phyloP scores from a whole-genome alignment of 306 rosid genomes.

The Prunus campanulata region DNA sequence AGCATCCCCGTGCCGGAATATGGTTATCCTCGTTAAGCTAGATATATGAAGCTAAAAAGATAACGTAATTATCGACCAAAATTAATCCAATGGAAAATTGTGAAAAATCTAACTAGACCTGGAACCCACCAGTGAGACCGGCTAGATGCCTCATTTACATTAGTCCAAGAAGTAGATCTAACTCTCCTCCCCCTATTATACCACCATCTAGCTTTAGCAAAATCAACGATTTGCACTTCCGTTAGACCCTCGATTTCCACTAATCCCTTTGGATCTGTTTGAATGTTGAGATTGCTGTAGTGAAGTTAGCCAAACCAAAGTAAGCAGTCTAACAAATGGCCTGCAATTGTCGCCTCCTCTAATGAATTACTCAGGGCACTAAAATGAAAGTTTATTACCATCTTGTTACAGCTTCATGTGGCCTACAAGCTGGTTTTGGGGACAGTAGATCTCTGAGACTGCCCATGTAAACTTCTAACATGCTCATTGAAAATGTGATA shows the following conservation, averaged over 20 bases:
- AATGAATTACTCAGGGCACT: background rate
- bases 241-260: constrained; percentile 91
- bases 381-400: constrained; percentile 43
- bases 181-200: constrained; percentile 72
- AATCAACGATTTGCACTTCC: constrained; percentile 69
- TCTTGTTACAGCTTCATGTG: constrained; percentile 48
- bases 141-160: constrained; percentile 90
- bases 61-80: constrained; percentile 82
- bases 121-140: constrained; percentile 95
- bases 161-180: constrained; percentile 92
- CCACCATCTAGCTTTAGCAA: constrained; percentile 86
- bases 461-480: constrained; percentile 98
- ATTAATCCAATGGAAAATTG: constrained; percentile 44
- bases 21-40: constrained; percentile 93
- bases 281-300: constrained; percentile 89
- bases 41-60: constrained; percentile 95
- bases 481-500: constrained; percentile 76
- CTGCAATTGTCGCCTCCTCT: background rate
- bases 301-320: constrained; percentile 18
- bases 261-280: constrained; percentile 81
- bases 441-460: constrained; percentile 73
- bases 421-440: constrained; percentile 52
- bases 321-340: constrained; percentile 19
- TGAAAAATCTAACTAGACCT: constrained; percentile 36
- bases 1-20: constrained; percentile 62